Evolutionary conservation across 1,284 basidiomycete genomes (phyloP).

Genomic region (Cutaneotrichosporon mucoides): DNA sequence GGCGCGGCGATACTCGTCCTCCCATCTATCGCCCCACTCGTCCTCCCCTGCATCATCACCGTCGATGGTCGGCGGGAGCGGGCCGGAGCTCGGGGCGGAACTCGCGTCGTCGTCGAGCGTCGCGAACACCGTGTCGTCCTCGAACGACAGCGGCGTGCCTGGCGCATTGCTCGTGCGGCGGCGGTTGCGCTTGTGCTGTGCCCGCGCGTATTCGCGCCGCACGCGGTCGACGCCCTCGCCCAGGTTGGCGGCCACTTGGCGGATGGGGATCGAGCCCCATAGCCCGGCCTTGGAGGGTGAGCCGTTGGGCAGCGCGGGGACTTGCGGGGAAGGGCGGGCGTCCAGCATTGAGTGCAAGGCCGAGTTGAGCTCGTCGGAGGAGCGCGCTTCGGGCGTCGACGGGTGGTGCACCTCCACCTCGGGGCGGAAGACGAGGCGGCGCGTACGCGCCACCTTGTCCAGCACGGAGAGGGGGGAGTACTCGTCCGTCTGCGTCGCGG

Average conservation of each 20-base stretch:
- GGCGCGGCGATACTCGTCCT: constrained; percentile 45
- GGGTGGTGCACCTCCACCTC: constrained; percentile 62
- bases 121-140: constrained; percentile 41
- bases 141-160: constrained; percentile 35
- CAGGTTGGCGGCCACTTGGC: constrained; percentile 35
- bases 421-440: constrained; percentile 64
- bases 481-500: constrained; percentile 66
- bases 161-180: constrained; percentile 15
- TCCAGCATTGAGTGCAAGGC: constrained; percentile 66
- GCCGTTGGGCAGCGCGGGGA: constrained; percentile 77
- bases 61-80: constrained; percentile 24
- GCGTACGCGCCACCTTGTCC: constrained; percentile 59
- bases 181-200: constrained; percentile 21
- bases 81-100: constrained; percentile 28
- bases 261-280: constrained; percentile 42
- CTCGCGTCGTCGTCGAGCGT: constrained; percentile 18
- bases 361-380: constrained; percentile 72
- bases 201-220: constrained; percentile 36
- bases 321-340: constrained; percentile 52
- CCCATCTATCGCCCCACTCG: constrained; percentile 41
- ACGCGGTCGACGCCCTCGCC: constrained; percentile 42
- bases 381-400: constrained; percentile 32
- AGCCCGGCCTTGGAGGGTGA: constrained; percentile 30
- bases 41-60: constrained; percentile 19
- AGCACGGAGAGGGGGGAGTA: constrained; percentile 67